Conservation (phyloP, 306 rosid species). For the Vigna hirtella region DNA sequence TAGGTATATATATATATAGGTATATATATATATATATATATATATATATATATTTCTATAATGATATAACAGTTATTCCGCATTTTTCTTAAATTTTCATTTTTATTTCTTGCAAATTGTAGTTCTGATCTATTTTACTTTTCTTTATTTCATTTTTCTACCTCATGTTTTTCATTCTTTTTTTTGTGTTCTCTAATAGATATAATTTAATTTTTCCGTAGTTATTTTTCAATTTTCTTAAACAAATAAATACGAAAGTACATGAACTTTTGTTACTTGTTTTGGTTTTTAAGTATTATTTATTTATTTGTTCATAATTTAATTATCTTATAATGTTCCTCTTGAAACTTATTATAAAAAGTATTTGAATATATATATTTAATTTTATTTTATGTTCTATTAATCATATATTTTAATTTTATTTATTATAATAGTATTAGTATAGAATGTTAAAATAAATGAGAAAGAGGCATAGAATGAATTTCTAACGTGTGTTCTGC, state of each 20-base stretch:
- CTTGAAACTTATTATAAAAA: too few relatives aligned
- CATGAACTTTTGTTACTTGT: not conserved
- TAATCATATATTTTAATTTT: too few relatives aligned
- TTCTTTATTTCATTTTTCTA: not conserved
- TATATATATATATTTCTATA: too few relatives aligned
- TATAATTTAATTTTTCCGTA: not conserved
- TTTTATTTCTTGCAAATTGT: not conserved
- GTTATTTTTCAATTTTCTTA: not conserved
- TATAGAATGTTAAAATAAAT: too few relatives aligned
- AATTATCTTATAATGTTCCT: not conserved
- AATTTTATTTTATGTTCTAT: too few relatives aligned
- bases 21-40: too few relatives aligned
- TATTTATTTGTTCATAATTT: not conserved
- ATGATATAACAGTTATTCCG: not conserved
- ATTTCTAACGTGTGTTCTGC: too few relatives aligned
- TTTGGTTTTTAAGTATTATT: not conserved
- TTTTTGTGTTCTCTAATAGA: too few relatives aligned
- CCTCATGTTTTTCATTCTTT: not conserved
- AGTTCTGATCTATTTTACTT: not conserved
- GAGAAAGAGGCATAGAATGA: too few relatives aligned
- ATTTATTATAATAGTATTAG: too few relatives aligned
- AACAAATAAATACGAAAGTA: not conserved
- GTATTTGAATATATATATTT: too few relatives aligned
- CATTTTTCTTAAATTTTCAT: not conserved
- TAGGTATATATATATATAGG: too few relatives aligned